Evolutionary conservation across 495 filamentous ascomycete species (phyloP), one percentile per base, ranked within the genome.

Genomic region (Ascobolus immersus): DNA sequence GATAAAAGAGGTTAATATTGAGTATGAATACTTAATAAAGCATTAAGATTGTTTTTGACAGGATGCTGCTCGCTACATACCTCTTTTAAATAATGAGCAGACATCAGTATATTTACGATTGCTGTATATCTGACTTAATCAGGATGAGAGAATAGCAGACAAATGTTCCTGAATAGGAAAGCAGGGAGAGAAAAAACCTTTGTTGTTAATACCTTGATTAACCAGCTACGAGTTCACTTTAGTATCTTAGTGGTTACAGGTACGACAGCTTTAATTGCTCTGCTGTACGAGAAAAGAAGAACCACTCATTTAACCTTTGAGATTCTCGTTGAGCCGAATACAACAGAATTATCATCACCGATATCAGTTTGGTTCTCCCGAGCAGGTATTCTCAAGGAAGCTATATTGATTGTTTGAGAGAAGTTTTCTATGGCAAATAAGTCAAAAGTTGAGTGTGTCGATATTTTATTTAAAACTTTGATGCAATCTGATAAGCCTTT

Each of bases 181-280:
- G 23, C 36, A 26, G 29, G 36, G 5, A 17, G 26, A n/a, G 35
- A 36, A 0, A 42, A 39, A 24, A 39, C 29, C n/a, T 43, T 27
- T 34, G 11, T 23, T 7, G 32, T 28, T 7, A 32, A 28, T 21
- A 23, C 28, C 7, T 11, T 27, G 14, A 27, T 4, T 27, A 27
- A 10, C 11, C 11, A 3, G 14, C 14, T 27, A 27, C 24, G 4
- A 2, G 14, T 10, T 27, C 3, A 27, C 11, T 10, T 3, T 27
- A 2, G 11, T 11, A 27, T 27, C 14, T 3, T 27, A 27, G 14
- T 27, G 11, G 14, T 27, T 2, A 13, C 4, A 27, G 4, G 24
- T 11, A 27, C 11, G 11, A 27, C 24, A 2, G 4, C 4, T 27
- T 4, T 27, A 27, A 27, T 10, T 27, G 4, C 14, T 27, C 11